Base-by-base conservation (phyloP, 169 alveolate genomes). In the Besnoitia besnoiti region DNA sequence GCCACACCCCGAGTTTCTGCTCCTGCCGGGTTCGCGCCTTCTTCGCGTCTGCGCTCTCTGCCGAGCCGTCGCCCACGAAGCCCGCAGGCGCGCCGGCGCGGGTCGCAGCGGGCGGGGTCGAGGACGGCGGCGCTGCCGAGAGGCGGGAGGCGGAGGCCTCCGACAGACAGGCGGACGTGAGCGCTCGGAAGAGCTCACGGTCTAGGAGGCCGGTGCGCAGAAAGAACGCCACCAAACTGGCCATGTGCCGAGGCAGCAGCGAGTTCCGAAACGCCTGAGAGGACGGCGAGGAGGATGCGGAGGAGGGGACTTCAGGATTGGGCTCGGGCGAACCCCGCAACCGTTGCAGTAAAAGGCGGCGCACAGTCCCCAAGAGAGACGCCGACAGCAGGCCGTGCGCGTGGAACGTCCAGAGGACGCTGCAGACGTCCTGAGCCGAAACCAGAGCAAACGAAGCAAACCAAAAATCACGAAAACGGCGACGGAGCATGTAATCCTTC, bases 351-450 rank as follows among this genome's bases (percentile, higher is more conserved):
- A 67, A 42, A 24, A 67, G 80, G 12, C 44, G 80, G 46, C 80
- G 80, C 39, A 30, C 39, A 2, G 39, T 7, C 39, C 21, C 12
- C 44, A 67, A 42, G 24, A 67, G 80, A 1, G 39, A 35, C 14
- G 80, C 39, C 80, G 80, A 19, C 42, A 67, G 80, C 40, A 67
- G 46, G 44, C 80, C 80, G 80, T 67, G 39, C 7, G 46, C 80
- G 42, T 67, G 80, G 46, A 67, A 35, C 42, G 46, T 67, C 80
- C 80, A 67, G 46, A 67, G 80, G 8, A 67, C 39, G 12, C 21
- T 67, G 80, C 47, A 33, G 44, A 67, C 8, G 21, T 67, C 80
- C 80, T 67, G 80, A 37, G 19, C 19, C 14, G 80, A 61, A 61
- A 30, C 80, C 42, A 67, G 44, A 67, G 80, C 39, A 3, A 16